phyloP scores from a whole-genome alignment of 345 rosid genomes.

The Xanthoceras sorbifolium region DNA sequence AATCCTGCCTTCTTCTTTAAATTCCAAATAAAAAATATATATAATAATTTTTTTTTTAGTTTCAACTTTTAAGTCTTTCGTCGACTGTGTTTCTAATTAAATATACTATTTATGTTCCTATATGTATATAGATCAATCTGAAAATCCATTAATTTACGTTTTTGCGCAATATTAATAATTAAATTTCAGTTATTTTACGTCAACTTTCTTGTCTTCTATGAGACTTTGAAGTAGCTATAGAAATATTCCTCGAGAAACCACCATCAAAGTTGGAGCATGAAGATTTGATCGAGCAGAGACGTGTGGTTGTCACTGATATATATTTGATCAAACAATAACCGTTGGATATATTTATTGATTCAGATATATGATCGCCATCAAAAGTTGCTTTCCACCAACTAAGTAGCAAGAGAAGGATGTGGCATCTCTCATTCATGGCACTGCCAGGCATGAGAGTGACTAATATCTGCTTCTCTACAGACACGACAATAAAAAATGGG shows the following conservation, averaged over 20 bases:
- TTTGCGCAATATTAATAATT: no score
- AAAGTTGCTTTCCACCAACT: slow-evolving; percentile 17
- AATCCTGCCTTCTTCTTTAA: no score
- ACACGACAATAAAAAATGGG: not conserved
- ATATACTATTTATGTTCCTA: no score
- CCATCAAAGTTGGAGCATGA: not conserved
- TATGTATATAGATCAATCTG: not conserved
- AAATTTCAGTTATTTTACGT: not conserved
- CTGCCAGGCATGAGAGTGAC: slow-evolving; percentile 6
- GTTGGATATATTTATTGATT: slow-evolving; percentile 6
- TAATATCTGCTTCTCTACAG: slow-evolving; percentile 9
- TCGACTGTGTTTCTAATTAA: no score
- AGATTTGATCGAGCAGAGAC: not conserved
- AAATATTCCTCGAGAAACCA: not conserved
- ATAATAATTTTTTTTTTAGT: no score
- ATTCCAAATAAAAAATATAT: no score
- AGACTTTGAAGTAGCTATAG: not conserved
- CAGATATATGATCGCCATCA: not conserved
- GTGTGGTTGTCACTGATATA: not conserved
- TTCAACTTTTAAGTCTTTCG: no score
- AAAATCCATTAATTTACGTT: not conserved
- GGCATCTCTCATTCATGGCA: slow-evolving; percentile 36
- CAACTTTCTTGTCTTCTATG: not conserved
- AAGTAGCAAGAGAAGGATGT: slow-evolving; percentile 30
- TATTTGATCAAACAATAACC: not conserved